A percentile compares a stretch with the other conserved stretches of the same genome.
These are phyloP conservation scores for Suhomyces kunorum DNA, from an alignment of 1,139 yeast genomes.

Conservation along the genomic window DNA sequence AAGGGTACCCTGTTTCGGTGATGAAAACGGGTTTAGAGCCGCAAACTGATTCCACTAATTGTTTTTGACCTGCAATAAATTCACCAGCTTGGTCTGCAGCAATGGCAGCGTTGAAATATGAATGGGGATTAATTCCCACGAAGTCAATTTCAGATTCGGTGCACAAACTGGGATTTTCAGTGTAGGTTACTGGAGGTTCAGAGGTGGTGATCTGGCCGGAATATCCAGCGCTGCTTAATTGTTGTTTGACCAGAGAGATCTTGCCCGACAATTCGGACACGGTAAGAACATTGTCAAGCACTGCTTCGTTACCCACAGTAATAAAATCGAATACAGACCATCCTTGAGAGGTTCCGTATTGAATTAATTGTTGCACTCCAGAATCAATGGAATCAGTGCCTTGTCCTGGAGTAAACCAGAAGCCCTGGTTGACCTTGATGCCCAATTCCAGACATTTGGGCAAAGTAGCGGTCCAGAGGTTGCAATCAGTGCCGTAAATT, in stretches of 20 bases:
- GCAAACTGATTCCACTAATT: slow-evolving; percentile 54
- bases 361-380: slow-evolving; percentile 55
- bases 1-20: slow-evolving; percentile 92
- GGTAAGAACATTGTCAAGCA: slow-evolving; percentile 59
- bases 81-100: slow-evolving; percentile 69
- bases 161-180: slow-evolving; percentile 66
- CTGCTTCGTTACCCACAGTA: slow-evolving; percentile 87
- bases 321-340: slow-evolving; percentile 75
- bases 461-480: slow-evolving; percentile 62
- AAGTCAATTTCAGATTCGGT: slow-evolving; percentile 52
- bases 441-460: slow-evolving; percentile 66
- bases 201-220: slow-evolving; percentile 77
- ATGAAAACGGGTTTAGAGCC: slow-evolving; percentile 51
- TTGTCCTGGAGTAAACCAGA: slow-evolving; percentile 61
- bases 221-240: slow-evolving; percentile 68
- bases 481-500: slow-evolving; percentile 85
- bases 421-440: slow-evolving; percentile 77
- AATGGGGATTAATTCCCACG: slow-evolving; percentile 84
- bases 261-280: slow-evolving; percentile 61
- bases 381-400: slow-evolving; percentile 73
- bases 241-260: slow-evolving; percentile 60
- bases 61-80: slow-evolving; percentile 66
- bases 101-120: slow-evolving; percentile 70
- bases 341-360: slow-evolving; percentile 49
- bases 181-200: slow-evolving; percentile 81